A percentile compares a stretch with the other conserved stretches of the same genome.
Evolutionary conservation across 2,329 filamentous ascomycete species (phyloP).

Genomic region (Exophiala xenobiotica): DNA sequence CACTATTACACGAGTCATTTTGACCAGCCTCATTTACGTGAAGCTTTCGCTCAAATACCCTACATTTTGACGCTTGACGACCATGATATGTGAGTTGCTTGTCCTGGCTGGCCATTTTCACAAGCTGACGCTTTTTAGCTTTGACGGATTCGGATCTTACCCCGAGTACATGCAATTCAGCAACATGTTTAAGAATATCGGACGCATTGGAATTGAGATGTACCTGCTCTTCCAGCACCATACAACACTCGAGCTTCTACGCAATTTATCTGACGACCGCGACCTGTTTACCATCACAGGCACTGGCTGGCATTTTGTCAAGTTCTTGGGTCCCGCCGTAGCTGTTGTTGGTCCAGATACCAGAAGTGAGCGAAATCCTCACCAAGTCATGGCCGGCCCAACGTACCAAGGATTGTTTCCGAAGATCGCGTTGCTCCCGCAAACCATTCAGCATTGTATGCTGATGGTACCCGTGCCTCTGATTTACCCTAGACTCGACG

Average conservation of each 20-base stretch:
- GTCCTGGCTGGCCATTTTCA: neutral
- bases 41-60: conserved; percentile 96
- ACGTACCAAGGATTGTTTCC: conserved; percentile 98
- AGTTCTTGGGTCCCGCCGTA: conserved; percentile 88
- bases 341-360: conserved; percentile 89
- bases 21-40: conserved; percentile 89
- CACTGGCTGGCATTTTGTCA: conserved; percentile 98
- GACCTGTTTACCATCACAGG: conserved; percentile 97
- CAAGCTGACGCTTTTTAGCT: conserved; percentile 53
- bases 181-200: conserved; percentile 97
- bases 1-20: conserved; percentile 99
- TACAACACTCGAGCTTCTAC: conserved; percentile 88
- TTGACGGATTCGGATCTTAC: conserved; percentile 95
- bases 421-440: conserved; percentile 85
- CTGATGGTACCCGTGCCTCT: conserved; percentile 93
- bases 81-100: conserved; percentile 85
- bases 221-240: conserved; percentile 98
- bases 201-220: conserved; percentile 93
- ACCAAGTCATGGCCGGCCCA: conserved; percentile 89
- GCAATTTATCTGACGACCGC: conserved; percentile 80
- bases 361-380: conserved; percentile 83
- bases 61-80: conserved; percentile 92
- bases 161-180: conserved; percentile 98
- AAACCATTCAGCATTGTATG: conserved; percentile 92
- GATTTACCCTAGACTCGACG: conserved; percentile 86